phyloP scores from a whole-genome alignment of 1,139 yeast species.

The Candida glucosophila region DNA sequence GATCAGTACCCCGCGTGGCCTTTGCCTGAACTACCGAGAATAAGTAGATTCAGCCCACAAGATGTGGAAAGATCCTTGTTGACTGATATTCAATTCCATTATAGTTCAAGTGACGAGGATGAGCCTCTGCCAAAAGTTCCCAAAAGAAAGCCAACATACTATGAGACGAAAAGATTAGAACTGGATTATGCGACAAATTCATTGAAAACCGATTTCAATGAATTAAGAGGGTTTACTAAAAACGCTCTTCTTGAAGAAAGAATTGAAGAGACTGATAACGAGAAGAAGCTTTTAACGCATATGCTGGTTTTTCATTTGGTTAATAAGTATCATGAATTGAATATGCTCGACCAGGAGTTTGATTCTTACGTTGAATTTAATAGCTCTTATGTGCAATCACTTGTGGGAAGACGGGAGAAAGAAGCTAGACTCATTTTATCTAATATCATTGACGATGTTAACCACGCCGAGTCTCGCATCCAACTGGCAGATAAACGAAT shows the following conservation, averaged over 20 bases:
- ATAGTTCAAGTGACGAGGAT: conserved; percentile 33
- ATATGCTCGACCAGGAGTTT: conserved; percentile 19
- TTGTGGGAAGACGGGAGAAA: conserved; percentile 23
- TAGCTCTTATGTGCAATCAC: conserved; percentile 15
- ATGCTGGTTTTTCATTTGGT: conserved; percentile 28
- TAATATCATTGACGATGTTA: conserved; percentile 24
- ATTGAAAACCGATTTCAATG: conserved; percentile 46
- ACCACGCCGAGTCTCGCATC: conserved; percentile 30
- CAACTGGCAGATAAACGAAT: conserved; percentile 33
- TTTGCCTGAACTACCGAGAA: conserved; percentile 60
- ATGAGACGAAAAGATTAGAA: conserved; percentile 56
- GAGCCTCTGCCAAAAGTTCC: conserved; percentile 6
- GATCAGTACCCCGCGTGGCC: conserved; percentile 53
- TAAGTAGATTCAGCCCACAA: conserved; percentile 52
- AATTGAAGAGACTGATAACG: conserved; percentile 9
- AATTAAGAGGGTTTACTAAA: conserved; percentile 44
- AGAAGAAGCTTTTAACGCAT: conserved; percentile 25
- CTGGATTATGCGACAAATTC: conserved; percentile 66
- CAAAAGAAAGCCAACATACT: conserved; percentile 36
- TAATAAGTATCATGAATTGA: conserved; percentile 19
- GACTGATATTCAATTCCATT: conserved; percentile 66
- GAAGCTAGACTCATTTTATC: conserved; percentile 22
- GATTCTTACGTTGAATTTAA: conserved; percentile 15
- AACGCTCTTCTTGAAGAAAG: conserved; percentile 4
- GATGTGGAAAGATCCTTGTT: conserved; percentile 76